These are phyloP conservation scores for Abortiporus biennis DNA, from an alignment of 1,284 basidiomycete genomes.

Conservation along the genomic window DNA sequence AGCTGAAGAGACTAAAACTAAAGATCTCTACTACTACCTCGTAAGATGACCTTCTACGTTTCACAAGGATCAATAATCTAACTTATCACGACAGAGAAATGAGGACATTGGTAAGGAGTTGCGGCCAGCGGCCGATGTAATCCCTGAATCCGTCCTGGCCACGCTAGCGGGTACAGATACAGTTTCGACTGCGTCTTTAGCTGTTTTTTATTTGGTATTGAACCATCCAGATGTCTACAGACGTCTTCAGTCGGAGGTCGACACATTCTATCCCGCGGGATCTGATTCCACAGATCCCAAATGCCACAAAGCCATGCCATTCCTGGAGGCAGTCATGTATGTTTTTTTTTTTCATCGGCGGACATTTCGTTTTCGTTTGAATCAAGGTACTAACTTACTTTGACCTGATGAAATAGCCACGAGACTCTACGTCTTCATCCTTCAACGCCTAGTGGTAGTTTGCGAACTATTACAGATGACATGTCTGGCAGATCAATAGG, in stretches of 20 bases:
- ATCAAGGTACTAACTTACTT: no score
- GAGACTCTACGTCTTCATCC: slow-evolving; percentile 27
- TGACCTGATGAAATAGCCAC: slow-evolving; percentile 29
- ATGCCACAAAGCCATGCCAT: slow-evolving; percentile 24
- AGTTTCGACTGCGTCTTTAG: slow-evolving; percentile 27
- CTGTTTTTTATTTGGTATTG: slow-evolving; percentile 30
- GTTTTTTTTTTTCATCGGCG: slow-evolving; percentile 16
- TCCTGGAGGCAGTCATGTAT: slow-evolving; percentile 33
- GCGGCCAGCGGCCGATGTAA: slow-evolving; percentile 11
- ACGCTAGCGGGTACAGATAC: slow-evolving; percentile 36
- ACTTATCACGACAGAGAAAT: slow-evolving; percentile 22
- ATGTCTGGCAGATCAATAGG: slow-evolving; percentile 16
- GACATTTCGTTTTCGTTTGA: not conserved
- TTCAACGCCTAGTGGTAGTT: slow-evolving; percentile 18
- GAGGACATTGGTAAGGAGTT: slow-evolving; percentile 25
- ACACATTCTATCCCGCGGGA: slow-evolving; percentile 20
- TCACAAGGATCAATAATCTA: not conserved
- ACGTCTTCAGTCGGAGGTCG: slow-evolving; percentile 30
- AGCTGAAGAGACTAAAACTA: not conserved
- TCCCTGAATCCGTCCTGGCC: slow-evolving; percentile 15
- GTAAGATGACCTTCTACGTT: slow-evolving; percentile 16
- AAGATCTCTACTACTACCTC: slow-evolving; percentile 40
- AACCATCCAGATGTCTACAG: slow-evolving; percentile 24
- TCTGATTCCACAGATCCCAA: slow-evolving; percentile 23
- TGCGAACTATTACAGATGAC: slow-evolving; percentile 13